Percentiles rank a stretch among this genome's conserved stretches.
Conservation (phyloP, 2,329 filamentous ascomycete genomes). For the Fusarium sp. region DNA sequence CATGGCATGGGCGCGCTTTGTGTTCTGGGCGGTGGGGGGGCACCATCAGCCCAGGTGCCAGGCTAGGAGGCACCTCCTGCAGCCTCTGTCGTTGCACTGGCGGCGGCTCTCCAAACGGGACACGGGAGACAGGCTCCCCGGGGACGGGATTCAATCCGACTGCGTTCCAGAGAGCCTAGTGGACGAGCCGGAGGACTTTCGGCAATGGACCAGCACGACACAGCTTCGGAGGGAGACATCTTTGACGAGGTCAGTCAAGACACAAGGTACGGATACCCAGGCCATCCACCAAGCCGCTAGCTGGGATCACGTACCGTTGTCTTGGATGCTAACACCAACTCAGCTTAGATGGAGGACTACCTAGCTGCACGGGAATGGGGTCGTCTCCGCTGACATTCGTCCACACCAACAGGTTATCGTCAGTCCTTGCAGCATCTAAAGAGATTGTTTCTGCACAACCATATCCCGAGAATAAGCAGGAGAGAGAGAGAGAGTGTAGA, state of each 20-base stretch:
- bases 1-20: constrained; percentile 35
- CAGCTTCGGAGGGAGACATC: constrained; percentile 10
- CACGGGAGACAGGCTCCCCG: constrained; percentile 24
- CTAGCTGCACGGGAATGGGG: constrained; percentile 33
- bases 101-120: constrained; percentile 18
- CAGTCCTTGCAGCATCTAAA: constrained; percentile 14
- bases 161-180: constrained; percentile 36
- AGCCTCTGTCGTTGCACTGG: constrained; percentile 26
- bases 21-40: constrained; percentile 25
- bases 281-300: constrained; percentile 11
- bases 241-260: constrained; percentile 22
- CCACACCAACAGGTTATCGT: constrained; percentile 15
- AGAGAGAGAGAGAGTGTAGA: background rate
- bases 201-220: constrained; percentile 17
- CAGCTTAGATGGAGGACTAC: constrained; percentile 29
- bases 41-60: constrained; percentile 27
- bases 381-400: constrained; percentile 21
- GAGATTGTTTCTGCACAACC: background rate
- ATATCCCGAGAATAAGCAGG: background rate
- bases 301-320: constrained; percentile 31
- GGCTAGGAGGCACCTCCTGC: constrained; percentile 35
- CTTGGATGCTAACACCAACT: constrained; percentile 30
- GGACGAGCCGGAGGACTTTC: constrained; percentile 22
- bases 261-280: constrained; percentile 25
- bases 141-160: constrained; percentile 27